Evolutionary conservation across 179 eudicot genomes (phyloP).

Genomic region (Amaranthus tricolor): DNA sequence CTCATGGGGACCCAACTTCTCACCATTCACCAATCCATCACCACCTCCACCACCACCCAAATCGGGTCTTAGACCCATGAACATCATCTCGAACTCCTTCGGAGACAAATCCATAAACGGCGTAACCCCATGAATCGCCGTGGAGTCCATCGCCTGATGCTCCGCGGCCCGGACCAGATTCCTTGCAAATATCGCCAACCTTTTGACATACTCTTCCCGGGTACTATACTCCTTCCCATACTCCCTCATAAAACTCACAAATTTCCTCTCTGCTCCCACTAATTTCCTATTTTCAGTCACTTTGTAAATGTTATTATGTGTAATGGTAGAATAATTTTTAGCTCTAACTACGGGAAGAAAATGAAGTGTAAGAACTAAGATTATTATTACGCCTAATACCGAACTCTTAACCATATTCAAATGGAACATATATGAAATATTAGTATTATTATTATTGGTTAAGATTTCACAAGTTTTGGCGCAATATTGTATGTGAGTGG

Average conservation of each 20-base stretch:
- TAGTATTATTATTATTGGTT: no score
- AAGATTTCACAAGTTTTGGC: no score
- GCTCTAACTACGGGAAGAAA: background rate
- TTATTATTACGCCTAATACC: background rate
- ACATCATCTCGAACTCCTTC: slow-evolving; percentile 63
- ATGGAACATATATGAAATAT: no score
- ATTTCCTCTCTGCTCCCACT: slow-evolving; percentile 31
- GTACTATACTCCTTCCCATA: slow-evolving; percentile 60
- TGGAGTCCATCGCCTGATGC: slow-evolving; percentile 84
- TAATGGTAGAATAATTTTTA: background rate
- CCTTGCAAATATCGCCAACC: slow-evolving; percentile 58
- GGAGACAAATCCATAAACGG: slow-evolving; percentile 66
- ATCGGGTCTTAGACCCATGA: slow-evolving; percentile 47
- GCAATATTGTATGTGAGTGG: no score
- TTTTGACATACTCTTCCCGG: slow-evolving; percentile 61
- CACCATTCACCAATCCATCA: background rate
- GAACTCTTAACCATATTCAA: slow-evolving; percentile 1
- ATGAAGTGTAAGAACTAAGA: background rate
- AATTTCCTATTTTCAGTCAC: slow-evolving; percentile 29
- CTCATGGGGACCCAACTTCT: slow-evolving; percentile 8
- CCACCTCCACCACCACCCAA: background rate
- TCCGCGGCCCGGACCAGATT: slow-evolving; percentile 71
- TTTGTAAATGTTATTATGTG: slow-evolving; percentile 25
- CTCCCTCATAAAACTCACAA: slow-evolving; percentile 47
- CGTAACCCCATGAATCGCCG: slow-evolving; percentile 87